Evolutionary conservation across 129 eudicot species (phyloP), one percentile per base, ranked within the genome.

Genomic region (Dittrichia graveolens): DNA sequence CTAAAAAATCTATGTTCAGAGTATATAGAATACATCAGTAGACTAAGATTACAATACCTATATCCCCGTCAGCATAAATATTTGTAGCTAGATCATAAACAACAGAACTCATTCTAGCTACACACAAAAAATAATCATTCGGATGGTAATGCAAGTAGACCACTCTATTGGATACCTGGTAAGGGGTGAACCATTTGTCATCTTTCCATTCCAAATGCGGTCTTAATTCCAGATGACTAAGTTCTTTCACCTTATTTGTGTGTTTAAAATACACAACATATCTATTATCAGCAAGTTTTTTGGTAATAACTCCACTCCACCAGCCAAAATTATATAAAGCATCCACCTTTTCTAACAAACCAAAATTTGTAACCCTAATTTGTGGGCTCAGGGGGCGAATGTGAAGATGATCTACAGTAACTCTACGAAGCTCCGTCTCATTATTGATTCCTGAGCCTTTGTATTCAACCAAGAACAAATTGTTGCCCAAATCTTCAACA

Each of bases 291-390:
- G 88, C 83, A 64, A 87, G 85, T 61, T 79, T 74, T 85, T 77
- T 80, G 31, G 94, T 81, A 67, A 89, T 71, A 40, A 87, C 82
- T 24, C 96, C 98, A 73, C 81, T 81, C 82, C 90, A 79, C 95
- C 94, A 85, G 65, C 90, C 90, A 79, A 69, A 85, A 53, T 86
- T 88, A 66, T 49, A 71, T 12, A 71, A 81, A 3, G 88, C 95
- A 56, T 89, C 92, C 9, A 92, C 90, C 79, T 87, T 87, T 35
- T 87, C 92, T 66, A 85, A 78, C 80, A 89, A 78, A 61, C 5
- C 73, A 65, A 83, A 92, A 63, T 31, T 72, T 69, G 63, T 75
- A 68, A 65, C 80, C 69, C 79, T 83, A 57, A 82, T 67, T 72
- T 55, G 75, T 67, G 89, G 93, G 1, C 82, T 78, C 24, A 47